These are phyloP conservation scores for Hypoxylon sp. DNA, from an alignment of 2,329 filamentous ascomycete genomes.

Conservation along the genomic window DNA sequence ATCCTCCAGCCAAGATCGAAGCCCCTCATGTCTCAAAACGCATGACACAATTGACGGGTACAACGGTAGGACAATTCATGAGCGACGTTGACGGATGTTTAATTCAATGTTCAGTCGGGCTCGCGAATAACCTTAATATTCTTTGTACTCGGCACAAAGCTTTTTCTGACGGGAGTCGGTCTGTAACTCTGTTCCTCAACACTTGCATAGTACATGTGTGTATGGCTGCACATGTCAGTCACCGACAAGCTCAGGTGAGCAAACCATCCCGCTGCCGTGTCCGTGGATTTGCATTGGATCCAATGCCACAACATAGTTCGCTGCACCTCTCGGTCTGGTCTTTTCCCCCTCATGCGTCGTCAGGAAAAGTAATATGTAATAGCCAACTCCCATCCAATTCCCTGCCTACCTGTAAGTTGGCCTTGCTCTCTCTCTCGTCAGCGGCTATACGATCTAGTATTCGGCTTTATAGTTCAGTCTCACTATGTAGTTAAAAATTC, in stretches of 20 bases:
- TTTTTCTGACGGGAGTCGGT: slow-evolving; percentile 30
- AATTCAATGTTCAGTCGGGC: slow-evolving; percentile 28
- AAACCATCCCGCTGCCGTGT: slow-evolving; percentile 22
- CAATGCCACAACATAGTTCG: slow-evolving; percentile 41
- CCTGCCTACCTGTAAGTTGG: background rate
- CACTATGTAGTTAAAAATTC: background rate
- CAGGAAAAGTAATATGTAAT: slow-evolving; percentile 25
- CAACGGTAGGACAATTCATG: slow-evolving; percentile 10
- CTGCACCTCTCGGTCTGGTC: slow-evolving; percentile 49
- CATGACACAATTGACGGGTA: slow-evolving; percentile 10
- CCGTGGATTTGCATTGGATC: slow-evolving; percentile 17
- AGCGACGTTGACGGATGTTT: slow-evolving; percentile 32
- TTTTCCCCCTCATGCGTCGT: slow-evolving; percentile 19
- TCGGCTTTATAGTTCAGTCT: background rate
- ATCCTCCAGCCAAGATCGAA: slow-evolving; percentile 4
- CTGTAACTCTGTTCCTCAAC: slow-evolving; percentile 35
- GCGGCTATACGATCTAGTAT: slow-evolving; percentile 13
- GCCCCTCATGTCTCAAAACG: background rate
- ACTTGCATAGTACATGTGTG: slow-evolving; percentile 6
- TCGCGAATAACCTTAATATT: slow-evolving; percentile 45
- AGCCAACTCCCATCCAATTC: slow-evolving; percentile 32
- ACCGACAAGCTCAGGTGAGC: slow-evolving; percentile 39
- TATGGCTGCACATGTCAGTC: slow-evolving; percentile 37
- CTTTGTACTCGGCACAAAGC: slow-evolving; percentile 21
- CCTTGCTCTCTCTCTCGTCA: slow-evolving; percentile 26